Base-by-base conservation (phyloP, 2,329 filamentous ascomycete genomes). In the Zasmidium citrigriseum region DNA sequence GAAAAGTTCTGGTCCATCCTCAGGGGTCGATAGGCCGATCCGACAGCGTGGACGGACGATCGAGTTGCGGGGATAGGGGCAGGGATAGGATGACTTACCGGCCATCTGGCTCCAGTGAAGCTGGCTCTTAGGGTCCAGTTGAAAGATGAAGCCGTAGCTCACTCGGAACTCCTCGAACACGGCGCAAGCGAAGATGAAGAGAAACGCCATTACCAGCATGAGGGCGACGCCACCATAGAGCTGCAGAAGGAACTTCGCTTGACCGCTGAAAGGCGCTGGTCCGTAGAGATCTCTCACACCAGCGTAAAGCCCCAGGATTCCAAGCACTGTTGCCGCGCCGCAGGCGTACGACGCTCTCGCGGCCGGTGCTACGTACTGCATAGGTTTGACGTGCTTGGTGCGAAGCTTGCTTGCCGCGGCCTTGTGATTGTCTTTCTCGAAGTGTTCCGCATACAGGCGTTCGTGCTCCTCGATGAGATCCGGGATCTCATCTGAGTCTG, bases 181-280 rank as follows among this genome's bases (percentile, higher is more conserved):
- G 56, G 87, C 86, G 72, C 93, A 96, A 69, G 92, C 88, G 34
- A 96, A 69, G 69, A 89, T 91, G 70, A 98, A 98, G n/a, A 96
- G 77, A 10, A 89, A 78, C 69, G 96, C 88, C 20, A 98, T 80
- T 46, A 91, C 82, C 4, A 96, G 82, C 74, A 91, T 87, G 24
- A 98, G 80, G 67, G 96, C 96, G 73, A 96, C 97, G 1, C 95
- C 95, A 11, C 82, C 95, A 72, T 99, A 99, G 16, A 99, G 86
- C 83, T 97, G 68, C 9, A 65, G 55, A 14, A 71, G 50, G 54
- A 69, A 73, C 20, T 78, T 61, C 72, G 71, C 55, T 49, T 57
- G 41, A 47, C 56, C 58, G 24, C 48, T 21, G 16, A 9, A 41
- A 4, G 34, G 34, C 11, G 25, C 24, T 4, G 9, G n/a, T 25